Percentiles rank a stretch among this genome's conserved stretches.
phyloP scores from a whole-genome alignment of 1,139 yeast species.

The Scheffersomyces stambukii region DNA sequence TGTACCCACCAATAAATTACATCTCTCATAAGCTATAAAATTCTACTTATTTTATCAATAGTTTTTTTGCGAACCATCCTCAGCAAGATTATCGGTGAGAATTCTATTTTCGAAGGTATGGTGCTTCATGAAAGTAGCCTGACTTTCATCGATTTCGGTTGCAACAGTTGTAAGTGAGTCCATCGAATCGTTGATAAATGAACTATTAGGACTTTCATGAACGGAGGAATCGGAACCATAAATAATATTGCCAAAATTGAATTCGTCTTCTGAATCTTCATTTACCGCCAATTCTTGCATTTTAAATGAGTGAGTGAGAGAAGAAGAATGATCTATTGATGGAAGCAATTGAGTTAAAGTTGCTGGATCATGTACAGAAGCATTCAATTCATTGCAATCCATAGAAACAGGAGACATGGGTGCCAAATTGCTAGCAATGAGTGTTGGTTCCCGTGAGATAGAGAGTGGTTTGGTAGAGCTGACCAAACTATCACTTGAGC shows the following conservation, averaged over 20 bases:
- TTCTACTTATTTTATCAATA: too few species aligned
- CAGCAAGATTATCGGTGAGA: too few species aligned
- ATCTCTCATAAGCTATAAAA: too few species aligned
- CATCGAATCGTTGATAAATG: slow-evolving; percentile 6
- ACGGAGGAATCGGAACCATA: slow-evolving; percentile 2
- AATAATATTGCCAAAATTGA: not conserved
- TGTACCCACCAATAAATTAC: too few species aligned
- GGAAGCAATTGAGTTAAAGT: not conserved
- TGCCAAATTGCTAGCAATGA: slow-evolving; percentile 3
- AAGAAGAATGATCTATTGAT: too few species aligned
- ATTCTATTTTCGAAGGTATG: too few species aligned
- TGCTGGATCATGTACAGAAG: not conserved
- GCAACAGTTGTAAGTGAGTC: slow-evolving; percentile 11
- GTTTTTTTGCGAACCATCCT: too few species aligned
- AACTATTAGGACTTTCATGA: slow-evolving; percentile 3
- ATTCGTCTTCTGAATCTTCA: too few species aligned
- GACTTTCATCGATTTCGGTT: slow-evolving; percentile 9
- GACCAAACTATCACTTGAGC: slow-evolving; percentile 8
- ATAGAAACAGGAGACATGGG: slow-evolving; percentile 17
- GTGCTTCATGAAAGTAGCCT: too few species aligned
- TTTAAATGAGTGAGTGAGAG: too few species aligned
- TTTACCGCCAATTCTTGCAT: too few species aligned
- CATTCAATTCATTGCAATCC: not conserved
- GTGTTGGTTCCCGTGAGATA: slow-evolving; percentile 17
- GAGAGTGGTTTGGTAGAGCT: slow-evolving; percentile 18